Evolutionary conservation across 2,329 filamentous ascomycete genomes (phyloP), one percentile per base, ranked within the genome.

Genomic region (Colletotrichum agaves): DNA sequence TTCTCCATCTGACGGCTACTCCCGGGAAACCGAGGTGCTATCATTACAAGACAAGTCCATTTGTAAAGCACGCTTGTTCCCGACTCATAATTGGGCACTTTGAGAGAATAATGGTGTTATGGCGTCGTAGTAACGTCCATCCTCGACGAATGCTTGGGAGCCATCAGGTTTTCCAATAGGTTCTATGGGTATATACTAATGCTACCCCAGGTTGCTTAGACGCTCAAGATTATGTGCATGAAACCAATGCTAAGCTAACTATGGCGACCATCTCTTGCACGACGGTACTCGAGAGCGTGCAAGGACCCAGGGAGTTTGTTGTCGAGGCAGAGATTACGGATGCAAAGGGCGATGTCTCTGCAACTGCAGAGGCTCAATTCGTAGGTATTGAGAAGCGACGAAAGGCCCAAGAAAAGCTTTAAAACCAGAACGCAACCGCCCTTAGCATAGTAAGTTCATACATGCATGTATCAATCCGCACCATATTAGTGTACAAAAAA

Each of bases 61-160:
- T 11, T 37, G 31, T 10, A 39, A 39, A 13, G 33, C 33, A 17
- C 60, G 50, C 27, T 63, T 44, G 31, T 62, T 63, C 39, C 17
- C 56, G 17, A 47, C 41, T 2, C 50, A 56, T 1, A 0, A 3
- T 3, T 63, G 2, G 56, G 60, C 41, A 63, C 50, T 5, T 3
- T 47, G 3, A 56, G 39, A 12, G 37, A 56, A 3, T 19, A 56
- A 2, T 35, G 39, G 41, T 10, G 31, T 3, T 49, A 63, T 7
- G 60, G 60, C 10, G 33, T 3, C 8, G 33, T 37, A 13, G 33
- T 37, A 10, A 7, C 33, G 8, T 37, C 33, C 33, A 37, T 37
- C 33, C 3, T 37, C 33, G 33, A 37, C 35, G 7, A 37, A 13
- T 37, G 35, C 35, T 37, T 37, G 13, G 35, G 10, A 11, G 35